Base-by-base conservation (phyloP, 441 rosid genomes). In the Mallotus japonicus region DNA sequence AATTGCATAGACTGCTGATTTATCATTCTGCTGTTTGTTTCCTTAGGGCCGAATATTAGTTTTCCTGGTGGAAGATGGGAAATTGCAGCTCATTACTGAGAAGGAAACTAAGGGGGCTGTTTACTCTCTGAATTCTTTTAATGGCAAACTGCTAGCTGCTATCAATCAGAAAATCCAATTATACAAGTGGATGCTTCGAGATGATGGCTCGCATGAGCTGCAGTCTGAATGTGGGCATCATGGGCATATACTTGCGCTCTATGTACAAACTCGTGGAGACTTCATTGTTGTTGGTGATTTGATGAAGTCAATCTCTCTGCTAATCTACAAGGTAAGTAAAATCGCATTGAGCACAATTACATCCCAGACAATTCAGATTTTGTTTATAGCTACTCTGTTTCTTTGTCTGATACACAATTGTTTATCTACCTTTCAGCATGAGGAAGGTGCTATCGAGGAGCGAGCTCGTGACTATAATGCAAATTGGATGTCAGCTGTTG, bases 191-290 rank as follows among this genome's bases (percentile, higher is more conserved):
- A 90, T 87, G 97, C 90, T 86, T 60, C 88, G 99, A 34, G 98
- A 96, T 73, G 99, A 96, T 82, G 90, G 96, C 76, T 84, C 89
- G 42, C 94, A 85, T 44, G 98, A 96, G 79, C 80, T 96, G 81
- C 98, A 93, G 81, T 87, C 97, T 69, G 99, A 96, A 80, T 92
- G 98, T 47, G 99, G 99, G 73, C 99, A 96, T 82, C 99, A 92
- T 22, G 99, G 98, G 57, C 99, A 93, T 85, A 92, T 96, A 80
- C 97, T 93, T 77, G 98, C 99, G 53, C 97, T 93, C 24, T 92
- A 90, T 81, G 97, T 96, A 34, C 96, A 96, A 79, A 96, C 97
- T 61, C 99, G 97, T 53, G 99, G 99, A 72, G 98, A 96, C 82
- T 96, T 96, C 77, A 96, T 96, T 57, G 96, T 96, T 66, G 97